Evolutionary conservation across 2,329 filamentous ascomycete genomes (phyloP).

Genomic region (Emergomyces pasteurianus): DNA sequence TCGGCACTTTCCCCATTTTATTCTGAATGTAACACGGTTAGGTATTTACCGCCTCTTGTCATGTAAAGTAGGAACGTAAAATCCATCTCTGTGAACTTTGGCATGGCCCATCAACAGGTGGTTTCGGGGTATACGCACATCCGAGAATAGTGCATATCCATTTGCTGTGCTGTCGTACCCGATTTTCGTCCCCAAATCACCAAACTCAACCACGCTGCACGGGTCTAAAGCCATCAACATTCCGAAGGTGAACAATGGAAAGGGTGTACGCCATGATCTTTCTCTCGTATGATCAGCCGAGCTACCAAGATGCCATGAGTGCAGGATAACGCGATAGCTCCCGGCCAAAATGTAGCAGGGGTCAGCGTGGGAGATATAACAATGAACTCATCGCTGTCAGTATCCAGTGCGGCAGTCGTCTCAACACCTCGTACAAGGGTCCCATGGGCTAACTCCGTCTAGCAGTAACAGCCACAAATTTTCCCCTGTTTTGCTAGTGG

Average conservation of each 20-base stretch:
- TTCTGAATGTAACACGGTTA: too few species aligned
- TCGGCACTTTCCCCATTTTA: constrained; percentile 1
- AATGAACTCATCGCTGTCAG: constrained; percentile 18
- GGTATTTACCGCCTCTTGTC: too few species aligned
- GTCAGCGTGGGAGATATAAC: constrained; percentile 18
- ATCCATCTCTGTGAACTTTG: constrained; percentile 17
- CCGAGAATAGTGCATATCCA: constrained; percentile 22
- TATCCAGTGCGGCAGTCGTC: constrained; percentile 21
- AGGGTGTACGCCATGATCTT: constrained; percentile 18
- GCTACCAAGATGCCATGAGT: constrained; percentile 22
- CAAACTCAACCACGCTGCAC: constrained; percentile 17
- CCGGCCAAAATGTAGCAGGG: constrained; percentile 22
- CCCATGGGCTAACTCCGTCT: constrained; percentile 24
- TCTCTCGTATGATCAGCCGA: constrained; percentile 15
- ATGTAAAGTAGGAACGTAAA: constrained; percentile 17
- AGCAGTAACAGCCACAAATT: constrained; percentile 13
- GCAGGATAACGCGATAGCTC: constrained; percentile 16
- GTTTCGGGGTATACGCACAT: constrained; percentile 22
- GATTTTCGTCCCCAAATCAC: constrained; percentile 18
- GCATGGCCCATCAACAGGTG: constrained; percentile 21
- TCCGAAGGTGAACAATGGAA: constrained; percentile 19
- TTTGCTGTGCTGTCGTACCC: constrained; percentile 21
- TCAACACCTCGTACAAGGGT: constrained; percentile 21
- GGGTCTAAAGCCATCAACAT: constrained; percentile 14
- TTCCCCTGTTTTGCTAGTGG: constrained; percentile 7